phyloP scores from a whole-genome alignment of 1,284 basidiomycete species.

The Ceratobasidium sp. region DNA sequence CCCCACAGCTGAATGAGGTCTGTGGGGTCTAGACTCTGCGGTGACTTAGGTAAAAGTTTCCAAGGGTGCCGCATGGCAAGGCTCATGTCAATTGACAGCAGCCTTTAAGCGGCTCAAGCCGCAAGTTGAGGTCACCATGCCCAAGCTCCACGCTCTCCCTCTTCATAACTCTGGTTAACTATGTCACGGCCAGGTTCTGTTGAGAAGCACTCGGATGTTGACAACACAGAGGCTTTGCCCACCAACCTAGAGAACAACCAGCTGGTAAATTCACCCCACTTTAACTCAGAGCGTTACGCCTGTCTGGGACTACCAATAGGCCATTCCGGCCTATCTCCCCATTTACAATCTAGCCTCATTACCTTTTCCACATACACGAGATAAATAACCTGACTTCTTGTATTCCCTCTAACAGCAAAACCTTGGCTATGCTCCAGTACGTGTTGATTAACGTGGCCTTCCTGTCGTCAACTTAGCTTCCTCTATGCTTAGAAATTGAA shows the following conservation, averaged over 20 bases:
- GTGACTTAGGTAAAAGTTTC: too few relatives aligned
- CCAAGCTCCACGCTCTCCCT: background rate
- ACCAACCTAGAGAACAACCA: background rate
- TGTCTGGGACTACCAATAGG: background rate
- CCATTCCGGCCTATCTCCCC: background rate
- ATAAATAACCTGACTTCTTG: background rate
- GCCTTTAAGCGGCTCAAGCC: background rate
- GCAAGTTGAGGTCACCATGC: background rate
- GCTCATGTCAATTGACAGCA: background rate
- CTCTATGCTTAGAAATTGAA: conserved; percentile 47
- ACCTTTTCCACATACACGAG: background rate
- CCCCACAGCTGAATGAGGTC: too few relatives aligned
- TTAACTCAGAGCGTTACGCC: too few relatives aligned
- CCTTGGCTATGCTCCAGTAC: background rate
- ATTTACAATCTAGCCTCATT: background rate
- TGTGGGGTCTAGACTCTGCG: too few relatives aligned
- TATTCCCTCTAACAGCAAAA: background rate
- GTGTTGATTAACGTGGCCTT: background rate
- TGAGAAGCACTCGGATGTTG: conserved; percentile 6
- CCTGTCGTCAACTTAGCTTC: background rate
- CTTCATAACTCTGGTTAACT: background rate
- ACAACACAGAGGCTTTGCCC: background rate
- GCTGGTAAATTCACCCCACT: background rate
- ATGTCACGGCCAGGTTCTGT: background rate
- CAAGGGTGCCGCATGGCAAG: background rate